A percentile compares a stretch with the other conserved stretches of the same genome.
phyloP scores from a whole-genome alignment of 352 stramenopile species.

The Thalassiosira pacifica region DNA sequence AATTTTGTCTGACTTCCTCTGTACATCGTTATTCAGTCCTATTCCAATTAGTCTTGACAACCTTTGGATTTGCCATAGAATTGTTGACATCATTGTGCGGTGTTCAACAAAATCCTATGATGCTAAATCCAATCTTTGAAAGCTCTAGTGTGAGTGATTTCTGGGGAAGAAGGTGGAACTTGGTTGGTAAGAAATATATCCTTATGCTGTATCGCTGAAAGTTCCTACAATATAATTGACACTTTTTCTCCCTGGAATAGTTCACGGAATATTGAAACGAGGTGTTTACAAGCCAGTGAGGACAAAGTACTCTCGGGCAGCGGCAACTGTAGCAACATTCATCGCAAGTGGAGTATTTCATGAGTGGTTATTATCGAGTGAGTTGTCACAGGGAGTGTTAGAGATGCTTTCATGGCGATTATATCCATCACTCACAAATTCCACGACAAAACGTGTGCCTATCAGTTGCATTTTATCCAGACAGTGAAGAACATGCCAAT shows the following conservation, averaged over 20 bases:
- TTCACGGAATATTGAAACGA: slow-evolving; percentile 72
- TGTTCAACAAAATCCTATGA: slow-evolving; percentile 66
- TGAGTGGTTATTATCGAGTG: slow-evolving; percentile 71
- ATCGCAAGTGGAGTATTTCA: slow-evolving; percentile 79
- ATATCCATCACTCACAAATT: neutral
- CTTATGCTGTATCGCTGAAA: slow-evolving; percentile 18
- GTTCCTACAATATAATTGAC: neutral
- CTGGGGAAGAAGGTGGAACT: slow-evolving; percentile 65
- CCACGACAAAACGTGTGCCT: neutral
- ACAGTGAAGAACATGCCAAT: slow-evolving; percentile 16
- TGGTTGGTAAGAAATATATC: slow-evolving; percentile 37
- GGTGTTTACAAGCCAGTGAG: slow-evolving; percentile 76
- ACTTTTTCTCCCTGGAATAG: slow-evolving; percentile 11
- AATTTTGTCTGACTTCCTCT: slow-evolving; percentile 6
- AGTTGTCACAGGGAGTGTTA: neutral
- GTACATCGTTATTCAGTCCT: slow-evolving; percentile 52
- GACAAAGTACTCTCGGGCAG: slow-evolving; percentile 39
- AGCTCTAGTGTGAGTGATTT: slow-evolving; percentile 61
- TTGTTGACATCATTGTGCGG: slow-evolving; percentile 63
- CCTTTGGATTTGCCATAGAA: slow-evolving; percentile 66
- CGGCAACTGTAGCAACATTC: slow-evolving; percentile 65
- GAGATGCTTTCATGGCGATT: slow-evolving; percentile 14
- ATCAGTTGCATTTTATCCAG: slow-evolving; percentile 38
- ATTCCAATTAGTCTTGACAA: slow-evolving; percentile 77
- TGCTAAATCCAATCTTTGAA: slow-evolving; percentile 80